These are phyloP conservation scores for Amborella trichopoda DNA, from an alignment of 164 flowering plant genomes.

Conservation along the genomic window DNA sequence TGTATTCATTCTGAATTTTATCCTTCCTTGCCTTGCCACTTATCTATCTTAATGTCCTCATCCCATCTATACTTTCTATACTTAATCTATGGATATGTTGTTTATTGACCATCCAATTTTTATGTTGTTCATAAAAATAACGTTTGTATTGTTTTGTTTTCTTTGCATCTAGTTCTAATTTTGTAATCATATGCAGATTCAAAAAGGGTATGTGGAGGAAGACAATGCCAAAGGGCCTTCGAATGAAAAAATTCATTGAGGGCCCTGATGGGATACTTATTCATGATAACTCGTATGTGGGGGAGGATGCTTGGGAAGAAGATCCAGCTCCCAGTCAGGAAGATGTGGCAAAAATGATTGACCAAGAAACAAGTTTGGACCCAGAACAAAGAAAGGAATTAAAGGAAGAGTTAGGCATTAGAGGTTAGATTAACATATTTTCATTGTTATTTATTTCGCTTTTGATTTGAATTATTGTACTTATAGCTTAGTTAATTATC, in stretches of 20 bases:
- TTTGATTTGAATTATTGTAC: neutral
- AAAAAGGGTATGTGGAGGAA: constrained; percentile 88
- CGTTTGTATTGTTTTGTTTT: no score
- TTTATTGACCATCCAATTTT: no score
- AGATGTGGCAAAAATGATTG: constrained; percentile 33
- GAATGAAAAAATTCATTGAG: constrained; percentile 71
- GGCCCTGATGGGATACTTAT: constrained; percentile 64
- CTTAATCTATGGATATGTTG: no score
- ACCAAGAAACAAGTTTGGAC: constrained; percentile 27
- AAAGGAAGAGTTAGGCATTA: constrained; percentile 43
- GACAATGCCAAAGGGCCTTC: constrained; percentile 82
- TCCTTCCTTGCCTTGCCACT: no score
- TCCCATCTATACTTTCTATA: no score
- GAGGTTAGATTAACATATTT: constrained; percentile 33
- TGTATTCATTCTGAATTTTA: no score
- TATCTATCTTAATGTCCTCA: no score
- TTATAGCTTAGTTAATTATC: neutral
- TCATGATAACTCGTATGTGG: constrained; percentile 74
- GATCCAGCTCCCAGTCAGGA: constrained; percentile 35
- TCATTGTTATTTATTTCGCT: neutral
- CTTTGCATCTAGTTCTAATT: no score
- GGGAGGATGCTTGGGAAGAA: constrained; percentile 95
- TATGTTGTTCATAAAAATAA: no score
- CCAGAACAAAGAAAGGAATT: constrained; percentile 40
- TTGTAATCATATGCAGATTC: constrained; percentile 63